Evolutionary conservation across 176 grass and related monocot species (phyloP).

Genomic region (Thinopyrum elongatum): DNA sequence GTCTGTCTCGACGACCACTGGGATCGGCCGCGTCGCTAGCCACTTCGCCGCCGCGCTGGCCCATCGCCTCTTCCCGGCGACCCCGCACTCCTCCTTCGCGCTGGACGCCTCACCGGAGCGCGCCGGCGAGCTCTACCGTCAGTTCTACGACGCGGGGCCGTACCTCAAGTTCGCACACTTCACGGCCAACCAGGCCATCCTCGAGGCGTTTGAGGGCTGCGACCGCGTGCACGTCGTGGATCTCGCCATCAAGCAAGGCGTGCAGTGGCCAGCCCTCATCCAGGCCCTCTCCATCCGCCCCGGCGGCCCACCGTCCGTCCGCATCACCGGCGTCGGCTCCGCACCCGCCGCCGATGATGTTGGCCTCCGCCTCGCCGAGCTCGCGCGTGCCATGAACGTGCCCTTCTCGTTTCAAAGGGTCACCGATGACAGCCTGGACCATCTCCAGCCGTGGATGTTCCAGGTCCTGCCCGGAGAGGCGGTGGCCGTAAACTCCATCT

Average conservation of each 20-base stretch:
- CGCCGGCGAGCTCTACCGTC: constrained; percentile 20
- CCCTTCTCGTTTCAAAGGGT: constrained; percentile 57
- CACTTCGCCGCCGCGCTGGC: constrained; percentile 70
- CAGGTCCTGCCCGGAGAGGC: constrained; percentile 39
- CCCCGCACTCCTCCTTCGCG: neutral
- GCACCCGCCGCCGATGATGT: constrained; percentile 27
- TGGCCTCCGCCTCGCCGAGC: constrained; percentile 51
- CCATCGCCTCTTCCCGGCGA: constrained; percentile 44
- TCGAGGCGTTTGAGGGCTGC: constrained; percentile 34
- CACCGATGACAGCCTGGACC: constrained; percentile 35
- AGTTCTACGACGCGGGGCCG: constrained; percentile 68
- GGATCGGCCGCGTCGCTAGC: constrained; percentile 60
- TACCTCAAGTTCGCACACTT: constrained; percentile 80
- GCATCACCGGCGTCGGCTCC: constrained; percentile 49
- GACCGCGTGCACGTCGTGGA: constrained; percentile 52
- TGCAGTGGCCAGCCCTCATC: constrained; percentile 66
- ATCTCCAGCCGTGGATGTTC: constrained; percentile 54
- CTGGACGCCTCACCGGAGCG: neutral
- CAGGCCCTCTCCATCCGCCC: constrained; percentile 29
- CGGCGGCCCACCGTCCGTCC: constrained; percentile 40
- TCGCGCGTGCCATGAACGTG: constrained; percentile 38
- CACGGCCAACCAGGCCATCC: constrained; percentile 67
- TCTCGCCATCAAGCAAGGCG: constrained; percentile 48
- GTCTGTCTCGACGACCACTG: constrained; percentile 20
- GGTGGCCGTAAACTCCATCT: constrained; percentile 68